Conservation (phyloP, 1,284 basidiomycete species). For the Pseudozyma pruni region DNA sequence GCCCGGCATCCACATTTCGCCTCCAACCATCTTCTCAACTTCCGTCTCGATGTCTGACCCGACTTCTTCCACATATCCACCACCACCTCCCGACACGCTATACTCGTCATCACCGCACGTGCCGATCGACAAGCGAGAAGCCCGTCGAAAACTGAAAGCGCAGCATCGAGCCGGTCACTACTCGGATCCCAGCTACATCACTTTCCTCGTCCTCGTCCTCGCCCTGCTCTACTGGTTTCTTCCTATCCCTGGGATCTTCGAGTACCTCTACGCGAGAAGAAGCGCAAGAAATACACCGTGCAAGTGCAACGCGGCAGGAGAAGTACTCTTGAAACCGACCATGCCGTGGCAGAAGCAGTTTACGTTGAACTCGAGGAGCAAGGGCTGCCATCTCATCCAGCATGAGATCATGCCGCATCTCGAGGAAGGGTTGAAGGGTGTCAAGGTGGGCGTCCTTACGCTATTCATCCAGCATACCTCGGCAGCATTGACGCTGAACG, state of each 20-base stretch:
- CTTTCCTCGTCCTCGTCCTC: slow-evolving; percentile 24
- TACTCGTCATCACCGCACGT: slow-evolving; percentile 37
- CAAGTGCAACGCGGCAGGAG: slow-evolving; percentile 1
- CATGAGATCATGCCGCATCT: slow-evolving; percentile 79
- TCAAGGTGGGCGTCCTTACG: slow-evolving; percentile 66
- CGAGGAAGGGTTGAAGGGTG: slow-evolving; percentile 75
- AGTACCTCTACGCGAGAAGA: slow-evolving; percentile 23
- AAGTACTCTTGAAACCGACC: slow-evolving; percentile 16
- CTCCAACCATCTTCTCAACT: slow-evolving; percentile 1
- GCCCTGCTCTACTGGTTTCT: slow-evolving; percentile 43
- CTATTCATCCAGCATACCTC: slow-evolving; percentile 85
- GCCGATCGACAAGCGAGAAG: slow-evolving; percentile 43
- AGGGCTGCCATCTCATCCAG: slow-evolving; percentile 84
- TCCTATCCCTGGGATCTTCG: slow-evolving; percentile 43
- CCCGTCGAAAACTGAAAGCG: slow-evolving; percentile 30
- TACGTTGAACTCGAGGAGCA: slow-evolving; percentile 70
- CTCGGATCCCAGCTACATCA: slow-evolving; percentile 43
- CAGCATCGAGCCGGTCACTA: slow-evolving; percentile 42
- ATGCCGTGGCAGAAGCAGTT: slow-evolving; percentile 96
- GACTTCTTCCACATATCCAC: slow-evolving; percentile 4
- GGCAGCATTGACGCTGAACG: slow-evolving; percentile 86
- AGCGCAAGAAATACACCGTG: background rate
- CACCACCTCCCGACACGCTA: slow-evolving; percentile 24
- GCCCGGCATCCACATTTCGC: background rate
- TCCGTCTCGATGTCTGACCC: slow-evolving; percentile 25